A percentile compares a stretch with the other conserved stretches of the same genome.
Conservation (phyloP, 306 rosid species). For the Astragalus membranaceus region DNA sequence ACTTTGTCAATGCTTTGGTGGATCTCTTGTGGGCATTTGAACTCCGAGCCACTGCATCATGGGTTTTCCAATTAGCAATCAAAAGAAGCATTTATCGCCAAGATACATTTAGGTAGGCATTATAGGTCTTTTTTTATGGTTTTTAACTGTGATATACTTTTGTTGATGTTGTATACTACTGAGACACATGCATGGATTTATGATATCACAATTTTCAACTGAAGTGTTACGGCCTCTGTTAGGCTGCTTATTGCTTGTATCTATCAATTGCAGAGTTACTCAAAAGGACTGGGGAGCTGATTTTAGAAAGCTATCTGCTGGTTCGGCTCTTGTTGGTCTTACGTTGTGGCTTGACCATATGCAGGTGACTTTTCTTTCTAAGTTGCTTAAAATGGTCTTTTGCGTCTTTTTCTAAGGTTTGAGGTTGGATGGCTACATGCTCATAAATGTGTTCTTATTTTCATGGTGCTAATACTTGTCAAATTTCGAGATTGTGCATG, state of each 20-base stretch:
- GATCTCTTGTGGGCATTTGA: slow-evolving; percentile 96
- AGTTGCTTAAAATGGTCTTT: slow-evolving; percentile 8
- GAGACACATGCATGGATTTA: not conserved
- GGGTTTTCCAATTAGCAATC: slow-evolving; percentile 91
- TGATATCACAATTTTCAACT: not conserved
- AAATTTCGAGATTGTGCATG: too few relatives aligned
- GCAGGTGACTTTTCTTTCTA: slow-evolving; percentile 60
- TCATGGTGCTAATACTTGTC: not conserved
- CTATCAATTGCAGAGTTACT: slow-evolving; percentile 59
- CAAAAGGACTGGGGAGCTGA: slow-evolving; percentile 98
- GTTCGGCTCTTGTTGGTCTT: slow-evolving; percentile 92
- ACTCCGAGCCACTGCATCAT: slow-evolving; percentile 86
- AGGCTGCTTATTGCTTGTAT: slow-evolving; percentile 19
- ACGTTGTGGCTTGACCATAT: slow-evolving; percentile 97
- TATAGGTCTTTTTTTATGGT: slow-evolving; percentile 2
- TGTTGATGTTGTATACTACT: slow-evolving; percentile 12
- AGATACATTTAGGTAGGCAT: slow-evolving; percentile 64
- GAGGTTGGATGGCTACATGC: not conserved
- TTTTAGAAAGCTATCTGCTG: slow-evolving; percentile 89
- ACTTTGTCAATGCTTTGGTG: slow-evolving; percentile 81
- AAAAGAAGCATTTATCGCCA: slow-evolving; percentile 63
- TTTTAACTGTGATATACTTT: not conserved
- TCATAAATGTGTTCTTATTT: not conserved
- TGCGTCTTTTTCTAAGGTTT: not conserved
- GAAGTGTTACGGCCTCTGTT: not conserved